These are phyloP conservation scores for Blastocystis sp. DNA, from an alignment of 352 stramenopile species.

Conservation along the genomic window DNA sequence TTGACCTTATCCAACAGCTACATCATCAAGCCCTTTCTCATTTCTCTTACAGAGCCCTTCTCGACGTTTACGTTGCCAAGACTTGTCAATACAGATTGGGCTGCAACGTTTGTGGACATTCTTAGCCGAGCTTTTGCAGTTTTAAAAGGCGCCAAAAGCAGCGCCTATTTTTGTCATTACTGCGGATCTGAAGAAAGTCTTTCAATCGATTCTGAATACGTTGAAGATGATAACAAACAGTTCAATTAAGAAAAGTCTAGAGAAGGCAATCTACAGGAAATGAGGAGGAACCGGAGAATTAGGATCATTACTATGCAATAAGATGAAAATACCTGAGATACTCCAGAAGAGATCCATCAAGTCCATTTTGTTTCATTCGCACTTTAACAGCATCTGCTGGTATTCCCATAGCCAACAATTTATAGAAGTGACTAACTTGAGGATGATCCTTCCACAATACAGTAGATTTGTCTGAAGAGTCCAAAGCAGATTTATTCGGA, in stretches of 20 bases:
- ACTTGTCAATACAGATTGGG: slow-evolving; percentile 23
- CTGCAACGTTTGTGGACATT: slow-evolving; percentile 5
- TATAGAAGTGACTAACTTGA: not conserved
- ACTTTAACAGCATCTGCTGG: slow-evolving; percentile 7
- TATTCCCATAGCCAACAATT: not conserved
- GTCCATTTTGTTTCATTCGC: not conserved
- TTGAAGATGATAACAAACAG: slow-evolving; percentile 64
- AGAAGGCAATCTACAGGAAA: not conserved
- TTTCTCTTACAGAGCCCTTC: not conserved
- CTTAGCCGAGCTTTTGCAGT: not conserved
- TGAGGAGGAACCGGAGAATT: not conserved
- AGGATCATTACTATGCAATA: slow-evolving; percentile 38
- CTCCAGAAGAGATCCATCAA: slow-evolving; percentile 20
- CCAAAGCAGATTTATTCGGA: not conserved
- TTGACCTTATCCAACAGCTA: slow-evolving; percentile 52
- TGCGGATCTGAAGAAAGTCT: slow-evolving; percentile 67
- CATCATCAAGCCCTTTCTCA: not conserved
- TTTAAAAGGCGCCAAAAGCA: not conserved
- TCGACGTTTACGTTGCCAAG: slow-evolving; percentile 36
- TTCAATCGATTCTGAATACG: slow-evolving; percentile 68
- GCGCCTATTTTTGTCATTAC: not conserved
- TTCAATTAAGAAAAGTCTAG: slow-evolving; percentile 62
- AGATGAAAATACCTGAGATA: not conserved
- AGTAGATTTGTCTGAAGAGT: not conserved
- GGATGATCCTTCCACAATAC: slow-evolving; percentile 38